A percentile compares a stretch with the other conserved stretches of the same genome.
phyloP scores from a whole-genome alignment of 495 filamentous ascomycete species.

The Podospora anserina region DNA sequence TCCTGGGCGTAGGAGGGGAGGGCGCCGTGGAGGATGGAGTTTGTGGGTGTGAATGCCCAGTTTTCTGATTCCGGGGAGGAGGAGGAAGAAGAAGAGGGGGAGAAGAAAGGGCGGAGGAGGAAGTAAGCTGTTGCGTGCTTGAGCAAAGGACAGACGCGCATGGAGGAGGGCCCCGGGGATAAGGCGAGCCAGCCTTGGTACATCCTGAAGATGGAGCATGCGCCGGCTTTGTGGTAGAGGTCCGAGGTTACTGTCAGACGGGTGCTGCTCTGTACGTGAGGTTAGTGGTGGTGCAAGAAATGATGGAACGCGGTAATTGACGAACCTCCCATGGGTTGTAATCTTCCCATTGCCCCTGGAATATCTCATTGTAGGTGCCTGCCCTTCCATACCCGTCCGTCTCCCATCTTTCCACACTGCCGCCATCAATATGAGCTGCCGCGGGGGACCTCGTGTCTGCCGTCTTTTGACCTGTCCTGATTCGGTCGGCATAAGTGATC shows the following conservation, averaged over 20 bases:
- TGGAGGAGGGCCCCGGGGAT: conserved; percentile 59
- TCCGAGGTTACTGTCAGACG: conserved; percentile 68
- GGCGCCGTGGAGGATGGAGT: conserved; percentile 67
- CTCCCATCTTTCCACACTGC: conserved; percentile 86
- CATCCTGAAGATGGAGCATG: conserved; percentile 83
- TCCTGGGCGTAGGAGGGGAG: conserved; percentile 73
- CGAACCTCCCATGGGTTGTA: conserved; percentile 74
- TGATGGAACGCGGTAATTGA: not conserved
- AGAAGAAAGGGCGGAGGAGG: conserved; percentile 81
- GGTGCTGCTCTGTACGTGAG: conserved; percentile 48
- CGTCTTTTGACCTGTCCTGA: conserved; percentile 56
- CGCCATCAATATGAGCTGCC: conserved; percentile 67
- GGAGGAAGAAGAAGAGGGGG: conserved; percentile 37
- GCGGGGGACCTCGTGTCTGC: not conserved
- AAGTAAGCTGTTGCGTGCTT: conserved; percentile 76
- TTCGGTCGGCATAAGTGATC: conserved; percentile 72
- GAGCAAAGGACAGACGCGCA: conserved; percentile 75
- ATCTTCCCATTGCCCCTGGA: conserved; percentile 72
- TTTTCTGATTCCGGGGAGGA: conserved; percentile 35
- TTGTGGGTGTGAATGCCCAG: conserved; percentile 40
- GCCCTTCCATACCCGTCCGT: conserved; percentile 69
- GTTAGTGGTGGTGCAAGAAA: not conserved
- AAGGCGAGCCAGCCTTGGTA: conserved; percentile 82
- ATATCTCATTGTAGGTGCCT: conserved; percentile 66
- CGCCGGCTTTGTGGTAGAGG: conserved; percentile 75